Evolutionary conservation across 805 yeast species (phyloP), one percentile per base, ranked within the genome.

Genomic region (Lipomyces chichibuensis): DNA sequence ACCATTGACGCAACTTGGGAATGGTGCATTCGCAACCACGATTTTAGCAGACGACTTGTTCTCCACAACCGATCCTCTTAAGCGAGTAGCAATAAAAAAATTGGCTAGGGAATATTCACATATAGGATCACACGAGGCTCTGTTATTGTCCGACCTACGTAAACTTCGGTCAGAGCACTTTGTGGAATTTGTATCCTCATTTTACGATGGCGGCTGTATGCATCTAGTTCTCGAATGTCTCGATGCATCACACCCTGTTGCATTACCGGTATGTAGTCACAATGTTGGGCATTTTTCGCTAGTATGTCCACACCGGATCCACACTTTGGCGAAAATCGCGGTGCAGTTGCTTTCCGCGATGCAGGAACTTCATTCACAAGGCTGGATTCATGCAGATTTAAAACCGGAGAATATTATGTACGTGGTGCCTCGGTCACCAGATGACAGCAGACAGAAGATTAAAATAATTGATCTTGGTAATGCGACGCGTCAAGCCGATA

Each of bases 381-480:
- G 74, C 8, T 68, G 60, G 65, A 60, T 71, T 8, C 75, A 73
- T 29, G 71, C 73, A 20, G 75, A 73, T 51, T 54, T 73, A 39
- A 73, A 73, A 58, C 75, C 75, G 3, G 74, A 71, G 39, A 73
- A 73, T 52, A 57, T 73, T 43, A 62, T 71, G 64, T 65, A 57
- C 59, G 46, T 51, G 25, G 23, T 32, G 13, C 55, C 46, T 17
- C 32, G 32, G 13, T 11, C 37, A 2, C n/a, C 33, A 29, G 32
- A 14, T 13, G 14, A 51, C 11, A 43, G 7, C 13, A 13, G 54
- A 20, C 20, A 62, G 20, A 66, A 59, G 46, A 59, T 73, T 32
- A 70, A 71, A 59, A 49, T 73, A 6, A 69, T 73, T n/a, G 75
- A 73, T 52, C 62, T 73, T 13, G 73, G 75, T 9, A 73, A 73